Evolutionary conservation across 208 protist genomes (phyloP), one percentile per base, ranked within the genome.

Genomic region (Leishmania martiniquensis): DNA sequence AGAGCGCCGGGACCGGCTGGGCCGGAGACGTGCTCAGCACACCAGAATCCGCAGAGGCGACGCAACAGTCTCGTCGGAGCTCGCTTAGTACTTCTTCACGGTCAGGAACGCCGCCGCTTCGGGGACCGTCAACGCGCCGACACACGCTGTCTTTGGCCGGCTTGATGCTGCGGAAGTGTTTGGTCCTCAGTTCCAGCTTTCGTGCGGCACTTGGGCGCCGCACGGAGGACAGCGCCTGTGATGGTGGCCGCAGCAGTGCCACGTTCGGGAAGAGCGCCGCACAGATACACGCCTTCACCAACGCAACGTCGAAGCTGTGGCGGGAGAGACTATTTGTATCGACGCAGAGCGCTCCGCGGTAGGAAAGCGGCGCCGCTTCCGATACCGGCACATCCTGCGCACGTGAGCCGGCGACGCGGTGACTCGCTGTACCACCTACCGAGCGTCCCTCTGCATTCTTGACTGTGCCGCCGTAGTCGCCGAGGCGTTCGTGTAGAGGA

Each of bases 231-330:
- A 83, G 77, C 4, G 82, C 54, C n/a, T 77, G 65, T 13, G 84
- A 59, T 1, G 76, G 72, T 1, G 85, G 82, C 67, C 95, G 89
- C n/a, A 93, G 80, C 60, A 96, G 83, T 17, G 94, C 94, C n/a
- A 97, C 85, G 73, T 97, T 93, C 39, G 94, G 94, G 54, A 92
- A 96, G 45, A 97, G 81, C 6, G 90, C 81, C 6, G 91, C 85
- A 63, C 87, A 92, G 7, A 97, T 76, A 76, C 91, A 95, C 42
- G 94, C 92, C 86, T 97, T 97, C n/a, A 96, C 91, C 17, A 97
- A 82, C 7, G 92, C 68, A 13, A 96, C 89, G 47, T 97, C 86
- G 34, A 78, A 47, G 17, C 87, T 81, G 79, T 95, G 55, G n/a
- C 42, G 42, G 0, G 94, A 97, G 34, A 96, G 87, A n/a, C 75